Evolutionary conservation across 106 monocot species (phyloP).

Genomic region (Dendrobium chrysotoxum): DNA sequence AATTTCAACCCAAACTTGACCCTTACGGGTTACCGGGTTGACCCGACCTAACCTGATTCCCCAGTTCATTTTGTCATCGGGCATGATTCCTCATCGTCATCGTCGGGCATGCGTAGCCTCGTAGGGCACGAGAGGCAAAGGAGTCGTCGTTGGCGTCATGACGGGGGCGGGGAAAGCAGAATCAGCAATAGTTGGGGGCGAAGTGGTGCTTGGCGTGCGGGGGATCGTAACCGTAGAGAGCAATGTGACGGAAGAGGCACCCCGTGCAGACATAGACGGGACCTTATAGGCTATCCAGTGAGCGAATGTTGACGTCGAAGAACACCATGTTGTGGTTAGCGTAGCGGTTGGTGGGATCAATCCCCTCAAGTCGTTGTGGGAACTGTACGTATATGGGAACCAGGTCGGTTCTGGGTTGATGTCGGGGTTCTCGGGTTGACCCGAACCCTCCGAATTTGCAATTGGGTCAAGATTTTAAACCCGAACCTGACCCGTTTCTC

Average conservation of each 20-base stretch:
- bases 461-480: too few relatives aligned
- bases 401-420: too few relatives aligned
- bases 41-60: too few relatives aligned
- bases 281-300: conserved; percentile 27
- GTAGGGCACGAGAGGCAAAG: conserved; percentile 18
- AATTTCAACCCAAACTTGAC: fast-evolving
- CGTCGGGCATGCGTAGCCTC: conserved; percentile 11
- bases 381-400: conserved; percentile 30
- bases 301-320: conserved; percentile 60
- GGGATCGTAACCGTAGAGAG: conserved; percentile 27
- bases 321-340: conserved; percentile 60
- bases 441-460: too few relatives aligned
- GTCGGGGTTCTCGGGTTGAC: too few relatives aligned
- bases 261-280: conserved; percentile 23
- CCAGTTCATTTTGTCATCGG: too few relatives aligned
- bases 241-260: conserved; percentile 13
- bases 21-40: too few relatives aligned
- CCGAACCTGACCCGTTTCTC: too few relatives aligned
- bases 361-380: conserved; percentile 52
- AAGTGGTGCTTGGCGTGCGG: conserved; percentile 17
- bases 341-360: conserved; percentile 50
- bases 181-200: conserved; percentile 14
- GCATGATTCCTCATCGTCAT: conserved; percentile 18
- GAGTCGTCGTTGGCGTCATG: conserved; percentile 14
- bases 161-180: conserved; percentile 9